A percentile compares a stretch with the other conserved stretches of the same genome.
phyloP scores from a whole-genome alignment of 345 rosid genomes.

The Pistacia vera region DNA sequence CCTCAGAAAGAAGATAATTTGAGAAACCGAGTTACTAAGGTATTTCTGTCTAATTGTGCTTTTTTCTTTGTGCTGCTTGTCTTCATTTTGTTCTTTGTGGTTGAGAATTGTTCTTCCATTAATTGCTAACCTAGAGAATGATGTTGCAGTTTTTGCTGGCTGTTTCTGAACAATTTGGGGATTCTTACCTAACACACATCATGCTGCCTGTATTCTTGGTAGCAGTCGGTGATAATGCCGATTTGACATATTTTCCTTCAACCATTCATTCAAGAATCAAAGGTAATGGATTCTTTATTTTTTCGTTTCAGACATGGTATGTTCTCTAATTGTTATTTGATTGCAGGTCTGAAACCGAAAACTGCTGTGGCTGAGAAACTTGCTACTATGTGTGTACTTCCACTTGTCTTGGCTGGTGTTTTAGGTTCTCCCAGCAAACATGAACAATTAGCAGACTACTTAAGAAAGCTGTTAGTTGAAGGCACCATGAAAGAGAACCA shows the following conservation, averaged over 20 bases:
- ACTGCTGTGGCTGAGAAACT: constrained; percentile 76
- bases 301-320: constrained; percentile 11
- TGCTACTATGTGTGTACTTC: constrained; percentile 75
- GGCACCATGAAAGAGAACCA: constrained; percentile 56
- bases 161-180: constrained; percentile 71
- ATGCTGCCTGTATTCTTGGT: constrained; percentile 86
- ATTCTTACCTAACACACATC: constrained; percentile 74
- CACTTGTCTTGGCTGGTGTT: constrained; percentile 91
- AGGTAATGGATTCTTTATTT: constrained; percentile 42
- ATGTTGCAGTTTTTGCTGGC: constrained; percentile 79
- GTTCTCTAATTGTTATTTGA: constrained; percentile 26
- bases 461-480: constrained; percentile 77
- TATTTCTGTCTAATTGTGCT: constrained; percentile 28
- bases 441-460: constrained; percentile 65
- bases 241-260: constrained; percentile 67
- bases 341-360: constrained; percentile 85
- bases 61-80: neutral
- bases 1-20: constrained; percentile 89
- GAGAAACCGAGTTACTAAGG: constrained; percentile 84
- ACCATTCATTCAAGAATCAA: constrained; percentile 60
- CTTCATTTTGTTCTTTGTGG: neutral
- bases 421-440: constrained; percentile 83
- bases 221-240: constrained; percentile 83
- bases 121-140: constrained; percentile 25
- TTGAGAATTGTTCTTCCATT: constrained; percentile 14